Conservation (phyloP, 2,329 filamentous ascomycete genomes). For the Talaromyces piceae region DNA sequence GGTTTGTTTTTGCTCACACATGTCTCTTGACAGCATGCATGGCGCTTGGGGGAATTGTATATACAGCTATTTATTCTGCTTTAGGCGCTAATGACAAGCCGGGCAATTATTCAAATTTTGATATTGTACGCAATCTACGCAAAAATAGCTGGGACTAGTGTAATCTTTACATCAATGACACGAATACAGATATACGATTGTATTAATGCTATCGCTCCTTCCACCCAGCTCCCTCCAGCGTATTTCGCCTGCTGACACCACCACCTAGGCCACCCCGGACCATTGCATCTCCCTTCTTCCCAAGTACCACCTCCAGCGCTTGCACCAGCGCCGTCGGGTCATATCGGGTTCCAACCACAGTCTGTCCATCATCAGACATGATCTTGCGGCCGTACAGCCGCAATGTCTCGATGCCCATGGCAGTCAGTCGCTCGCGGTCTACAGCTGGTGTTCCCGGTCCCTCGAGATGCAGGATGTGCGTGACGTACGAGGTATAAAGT, state of each 20-base stretch:
- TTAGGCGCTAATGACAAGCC: not conserved
- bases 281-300: slow-evolving; percentile 51
- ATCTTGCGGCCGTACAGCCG: slow-evolving; percentile 65
- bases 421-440: slow-evolving; percentile 55
- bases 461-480: slow-evolving; percentile 74
- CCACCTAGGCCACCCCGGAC: slow-evolving; percentile 28
- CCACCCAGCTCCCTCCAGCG: slow-evolving; percentile 35
- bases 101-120: too few relatives aligned
- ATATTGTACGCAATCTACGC: too few relatives aligned
- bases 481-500: slow-evolving; percentile 64
- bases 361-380: slow-evolving; percentile 35
- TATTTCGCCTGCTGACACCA: slow-evolving; percentile 53
- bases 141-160: too few relatives aligned
- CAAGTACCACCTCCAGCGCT: slow-evolving; percentile 70
- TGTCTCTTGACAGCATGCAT: not conserved
- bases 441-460: slow-evolving; percentile 62
- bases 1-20: not conserved
- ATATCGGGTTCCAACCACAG: slow-evolving; percentile 56
- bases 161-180: too few relatives aligned
- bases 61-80: not conserved
- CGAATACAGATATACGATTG: too few relatives aligned
- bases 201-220: slow-evolving; percentile 12
- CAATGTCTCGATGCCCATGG: slow-evolving; percentile 68
- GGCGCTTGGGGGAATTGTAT: not conserved
- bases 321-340: slow-evolving; percentile 67